Evolutionary conservation across 768 basidiomycete genomes (phyloP).

Genomic region (Rubroboletus satanas): DNA sequence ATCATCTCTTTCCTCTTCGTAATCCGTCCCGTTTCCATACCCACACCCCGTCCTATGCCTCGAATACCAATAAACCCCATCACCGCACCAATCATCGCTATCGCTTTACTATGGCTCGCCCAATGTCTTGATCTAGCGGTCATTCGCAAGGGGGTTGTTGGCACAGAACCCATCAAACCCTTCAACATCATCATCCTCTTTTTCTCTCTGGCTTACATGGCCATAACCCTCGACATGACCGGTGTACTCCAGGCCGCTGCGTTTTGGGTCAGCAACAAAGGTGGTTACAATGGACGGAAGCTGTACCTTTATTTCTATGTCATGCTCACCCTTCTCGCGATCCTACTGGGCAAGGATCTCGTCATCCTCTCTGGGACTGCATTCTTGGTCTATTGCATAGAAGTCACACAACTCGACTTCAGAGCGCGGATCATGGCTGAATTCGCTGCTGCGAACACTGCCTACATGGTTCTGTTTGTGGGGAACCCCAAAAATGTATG

Average conservation of each 20-base stretch:
- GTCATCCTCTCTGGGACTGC: constrained; percentile 89
- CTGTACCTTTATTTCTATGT: constrained; percentile 80
- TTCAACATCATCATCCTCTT: constrained; percentile 94
- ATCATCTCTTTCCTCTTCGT: constrained; percentile 51
- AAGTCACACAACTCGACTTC: constrained; percentile 47
- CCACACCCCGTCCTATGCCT: constrained; percentile 32
- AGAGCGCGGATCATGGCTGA: constrained; percentile 70
- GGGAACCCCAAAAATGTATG: constrained; percentile 85
- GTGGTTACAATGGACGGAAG: constrained; percentile 65
- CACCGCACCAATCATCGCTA: constrained; percentile 51
- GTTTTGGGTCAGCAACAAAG: constrained; percentile 81
- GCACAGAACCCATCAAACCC: constrained; percentile 74
- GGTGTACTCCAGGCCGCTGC: constrained; percentile 85
- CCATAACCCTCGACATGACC: constrained; percentile 86
- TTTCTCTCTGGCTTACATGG: constrained; percentile 88
- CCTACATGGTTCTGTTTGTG: constrained; percentile 70
- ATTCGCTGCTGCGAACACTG: constrained; percentile 78
- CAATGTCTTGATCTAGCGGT: constrained; percentile 45
- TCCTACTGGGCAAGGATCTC: constrained; percentile 90
- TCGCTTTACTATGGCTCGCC: constrained; percentile 51
- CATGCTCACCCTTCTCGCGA: constrained; percentile 73
- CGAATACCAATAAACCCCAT: constrained; percentile 45
- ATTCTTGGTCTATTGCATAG: constrained; percentile 86
- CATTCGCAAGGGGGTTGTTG: constrained; percentile 76
- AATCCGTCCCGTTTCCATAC: constrained; percentile 44